These are phyloP conservation scores for Linnemannia exigua DNA, from an alignment of 192 early-diverging fungal genomes.

Conservation along the genomic window DNA sequence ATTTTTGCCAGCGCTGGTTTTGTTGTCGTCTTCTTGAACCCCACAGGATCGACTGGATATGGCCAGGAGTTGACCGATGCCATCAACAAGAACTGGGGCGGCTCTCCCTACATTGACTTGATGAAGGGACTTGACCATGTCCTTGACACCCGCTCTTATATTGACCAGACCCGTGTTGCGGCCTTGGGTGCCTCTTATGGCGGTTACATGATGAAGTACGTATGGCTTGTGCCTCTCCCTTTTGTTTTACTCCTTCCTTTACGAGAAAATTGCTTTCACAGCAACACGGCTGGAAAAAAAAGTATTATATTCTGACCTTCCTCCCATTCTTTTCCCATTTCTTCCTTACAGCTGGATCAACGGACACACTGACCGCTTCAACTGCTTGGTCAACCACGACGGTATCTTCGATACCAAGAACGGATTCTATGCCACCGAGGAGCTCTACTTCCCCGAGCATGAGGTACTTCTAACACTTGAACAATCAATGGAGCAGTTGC, in stretches of 20 bases:
- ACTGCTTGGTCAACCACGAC: conserved; percentile 78
- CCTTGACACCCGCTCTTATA: conserved; percentile 62
- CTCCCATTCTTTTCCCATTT: background rate
- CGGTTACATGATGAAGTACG: conserved; percentile 83
- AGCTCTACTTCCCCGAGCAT: conserved; percentile 84
- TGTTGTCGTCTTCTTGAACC: conserved; percentile 78
- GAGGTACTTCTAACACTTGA: conserved; percentile 60
- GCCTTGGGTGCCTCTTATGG: conserved; percentile 85
- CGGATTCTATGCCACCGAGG: conserved; percentile 81
- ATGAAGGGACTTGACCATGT: conserved; percentile 79
- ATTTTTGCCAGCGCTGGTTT: conserved; percentile 82
- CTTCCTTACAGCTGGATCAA: conserved; percentile 74
- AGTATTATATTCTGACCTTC: background rate
- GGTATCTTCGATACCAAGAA: conserved; percentile 75
- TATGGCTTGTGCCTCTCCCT: background rate
- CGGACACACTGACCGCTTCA: conserved; percentile 77
- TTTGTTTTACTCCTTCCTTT: too few relatives aligned
- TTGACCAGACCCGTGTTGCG: conserved; percentile 70
- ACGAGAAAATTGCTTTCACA: too few relatives aligned
- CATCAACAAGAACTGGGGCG: conserved; percentile 83
- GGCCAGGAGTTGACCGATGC: conserved; percentile 83
- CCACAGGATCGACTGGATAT: conserved; percentile 85
- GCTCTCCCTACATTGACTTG: conserved; percentile 80
- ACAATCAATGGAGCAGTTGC: background rate
- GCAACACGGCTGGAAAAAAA: too few relatives aligned